Evolutionary conservation across 768 basidiomycete species (phyloP).

Genomic region (Suillus cothurnatus): DNA sequence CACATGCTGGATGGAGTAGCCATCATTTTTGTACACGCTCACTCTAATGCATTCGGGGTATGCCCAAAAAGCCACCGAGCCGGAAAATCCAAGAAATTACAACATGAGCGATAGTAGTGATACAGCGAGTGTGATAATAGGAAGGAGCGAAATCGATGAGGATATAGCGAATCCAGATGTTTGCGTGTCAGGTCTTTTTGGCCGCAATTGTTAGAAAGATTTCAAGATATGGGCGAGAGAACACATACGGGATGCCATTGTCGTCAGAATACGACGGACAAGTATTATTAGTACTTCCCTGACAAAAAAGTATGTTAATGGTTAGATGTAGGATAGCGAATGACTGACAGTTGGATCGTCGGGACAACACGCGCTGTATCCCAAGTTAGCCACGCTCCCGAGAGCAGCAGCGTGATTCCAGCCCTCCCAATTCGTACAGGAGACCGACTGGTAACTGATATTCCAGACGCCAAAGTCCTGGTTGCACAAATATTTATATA

Average conservation of each 20-base stretch:
- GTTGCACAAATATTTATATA: not conserved
- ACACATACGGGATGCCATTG: conserved; percentile 62
- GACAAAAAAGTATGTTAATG: conserved; percentile 8
- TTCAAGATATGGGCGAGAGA: not conserved
- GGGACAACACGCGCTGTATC: conserved; percentile 70
- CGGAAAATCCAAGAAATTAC: not conserved
- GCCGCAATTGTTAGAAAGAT: not conserved
- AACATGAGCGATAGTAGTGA: not conserved
- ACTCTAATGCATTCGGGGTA: not conserved
- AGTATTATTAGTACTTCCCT: conserved; percentile 49
- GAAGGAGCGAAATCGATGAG: not conserved
- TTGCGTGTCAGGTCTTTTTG: conserved; percentile 4
- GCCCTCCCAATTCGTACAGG: conserved; percentile 72
- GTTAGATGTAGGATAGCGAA: not conserved
- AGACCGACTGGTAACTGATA: conserved; percentile 65
- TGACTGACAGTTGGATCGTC: conserved; percentile 58
- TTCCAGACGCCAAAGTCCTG: conserved; percentile 92
- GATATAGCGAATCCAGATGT: not conserved
- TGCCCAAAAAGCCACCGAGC: not conserved
- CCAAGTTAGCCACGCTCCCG: conserved; percentile 64
- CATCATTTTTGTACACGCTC: not conserved
- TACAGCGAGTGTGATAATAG: conserved; percentile 1
- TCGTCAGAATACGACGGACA: conserved; percentile 75
- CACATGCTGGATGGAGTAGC: not conserved
- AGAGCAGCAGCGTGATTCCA: conserved; percentile 58